These are phyloP conservation scores for Lentinula raphanica DNA, from an alignment of 768 basidiomycete genomes.

Conservation along the genomic window DNA sequence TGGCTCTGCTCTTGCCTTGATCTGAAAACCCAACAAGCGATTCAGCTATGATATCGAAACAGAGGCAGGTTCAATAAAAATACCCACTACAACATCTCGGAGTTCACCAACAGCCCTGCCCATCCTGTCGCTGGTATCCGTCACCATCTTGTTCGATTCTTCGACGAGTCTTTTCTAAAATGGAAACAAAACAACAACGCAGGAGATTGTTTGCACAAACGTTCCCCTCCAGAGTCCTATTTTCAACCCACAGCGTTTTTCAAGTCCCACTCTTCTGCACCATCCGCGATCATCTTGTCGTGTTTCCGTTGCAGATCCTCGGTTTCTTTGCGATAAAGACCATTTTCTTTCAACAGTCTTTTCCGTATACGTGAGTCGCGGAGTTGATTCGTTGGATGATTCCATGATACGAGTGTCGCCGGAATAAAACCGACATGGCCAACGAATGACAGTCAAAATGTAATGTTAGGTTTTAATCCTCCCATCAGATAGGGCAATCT, in stretches of 20 bases:
- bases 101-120: conserved; percentile 60
- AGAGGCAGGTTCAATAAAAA: background rate
- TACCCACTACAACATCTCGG: conserved; percentile 61
- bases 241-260: conserved; percentile 59
- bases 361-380: background rate
- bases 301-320: conserved; percentile 51
- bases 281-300: conserved; percentile 56
- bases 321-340: conserved; percentile 61
- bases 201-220: background rate
- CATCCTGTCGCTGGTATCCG: conserved; percentile 58
- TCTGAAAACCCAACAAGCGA: conserved; percentile 21
- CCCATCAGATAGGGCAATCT: conserved; percentile 3
- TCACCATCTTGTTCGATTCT: conserved; percentile 79
- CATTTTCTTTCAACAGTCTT: conserved; percentile 67
- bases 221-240: background rate
- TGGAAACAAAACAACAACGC: background rate
- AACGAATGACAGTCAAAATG: background rate
- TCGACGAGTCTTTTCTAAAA: conserved; percentile 60
- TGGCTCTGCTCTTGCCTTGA: conserved; percentile 37
- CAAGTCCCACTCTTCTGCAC: conserved; percentile 67
- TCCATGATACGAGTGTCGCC: background rate
- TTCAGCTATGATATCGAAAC: background rate
- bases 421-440: background rate
- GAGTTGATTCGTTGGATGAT: background rate
- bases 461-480: no score